These are phyloP conservation scores for Rehmannia glutinosa DNA, from an alignment of 257 asterid species.

Conservation along the genomic window DNA sequence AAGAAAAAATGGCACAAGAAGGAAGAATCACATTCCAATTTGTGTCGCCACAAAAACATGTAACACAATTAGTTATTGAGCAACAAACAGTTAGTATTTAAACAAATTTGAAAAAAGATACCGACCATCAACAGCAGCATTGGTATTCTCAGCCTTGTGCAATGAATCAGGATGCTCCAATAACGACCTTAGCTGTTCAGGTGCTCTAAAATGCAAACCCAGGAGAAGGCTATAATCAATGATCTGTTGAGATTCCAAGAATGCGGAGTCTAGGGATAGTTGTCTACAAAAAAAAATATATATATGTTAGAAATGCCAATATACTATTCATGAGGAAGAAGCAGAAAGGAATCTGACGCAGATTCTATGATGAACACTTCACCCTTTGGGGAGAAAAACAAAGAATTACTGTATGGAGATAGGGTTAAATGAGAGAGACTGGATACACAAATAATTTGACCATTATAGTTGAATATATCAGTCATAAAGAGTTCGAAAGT, in stretches of 20 bases:
- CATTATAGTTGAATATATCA: too few relatives aligned
- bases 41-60: too few relatives aligned
- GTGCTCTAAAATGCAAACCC: slow-evolving; percentile 96
- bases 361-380: background rate
- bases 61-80: too few relatives aligned
- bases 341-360: slow-evolving; percentile 9
- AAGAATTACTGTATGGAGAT: too few relatives aligned
- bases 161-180: slow-evolving; percentile 58
- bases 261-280: slow-evolving; percentile 64
- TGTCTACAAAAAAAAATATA: slow-evolving; percentile 49
- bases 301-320: slow-evolving; percentile 1
- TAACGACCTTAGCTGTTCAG: slow-evolving; percentile 71
- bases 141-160: slow-evolving; percentile 31
- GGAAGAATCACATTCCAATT: too few relatives aligned
- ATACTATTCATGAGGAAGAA: background rate
- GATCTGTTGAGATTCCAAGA: slow-evolving; percentile 81
- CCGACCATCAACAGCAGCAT: slow-evolving; percentile 47
- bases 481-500: too few relatives aligned
- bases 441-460: too few relatives aligned
- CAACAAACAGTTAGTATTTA: too few relatives aligned
- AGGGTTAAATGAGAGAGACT: too few relatives aligned
- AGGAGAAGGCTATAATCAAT: slow-evolving; percentile 91
- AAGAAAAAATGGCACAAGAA: too few relatives aligned
- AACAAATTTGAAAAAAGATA: slow-evolving; percentile 10
- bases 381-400: background rate